Base-by-base conservation (phyloP, 495 filamentous ascomycete species). In the Darksidea phi region DNA sequence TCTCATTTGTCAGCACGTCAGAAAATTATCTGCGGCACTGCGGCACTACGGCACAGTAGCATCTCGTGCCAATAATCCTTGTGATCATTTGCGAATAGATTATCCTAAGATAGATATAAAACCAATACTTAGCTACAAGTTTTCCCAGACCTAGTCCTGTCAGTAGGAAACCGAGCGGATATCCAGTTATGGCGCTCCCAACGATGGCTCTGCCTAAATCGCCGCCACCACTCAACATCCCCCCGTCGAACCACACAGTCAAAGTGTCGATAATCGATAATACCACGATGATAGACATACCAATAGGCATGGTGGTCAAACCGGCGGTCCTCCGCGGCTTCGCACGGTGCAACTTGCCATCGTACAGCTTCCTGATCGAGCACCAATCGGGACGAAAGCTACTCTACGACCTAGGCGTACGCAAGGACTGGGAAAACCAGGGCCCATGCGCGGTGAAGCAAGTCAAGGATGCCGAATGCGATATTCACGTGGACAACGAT, bases 381-480 rank as follows among this genome's bases (percentile, higher is more conserved):
- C 78, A 84, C 59, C 73, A 74, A 0, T 72, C 75, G 0, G 71
- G 73, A 24, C 70, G 74, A 10, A 73, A 76, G 3, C 25, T 84
- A 5, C 61, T 87, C 15, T 86, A 83, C 61, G 84, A 87, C 65
- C 76, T 86, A 0, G 84, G 83, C 26, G 67, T 82, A 4, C 76
- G 76, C 24, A 80, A 82, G 57, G 80, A 84, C 43, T 48, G 20
- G 43, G 43, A 48, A 6, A 48, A 8, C 43, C 8, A 10, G 20
- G 8, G 7, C 7, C n/a, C n/a, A n/a, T n/a, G n/a, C n/a, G 7
- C 6, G 10, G 21, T 64, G 68, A 46, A 68, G 59, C 36, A 61
- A 38, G 36, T 38, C 15, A 15, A 7, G 15, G 36, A 38, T 8
- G 7, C 36, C 8, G 36, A 15, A 8, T 7, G 7, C 8, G 36